Percentiles rank a stretch among this genome's conserved stretches.
Evolutionary conservation across 1,284 basidiomycete genomes (phyloP).

Genomic region (Mycena citricolor): DNA sequence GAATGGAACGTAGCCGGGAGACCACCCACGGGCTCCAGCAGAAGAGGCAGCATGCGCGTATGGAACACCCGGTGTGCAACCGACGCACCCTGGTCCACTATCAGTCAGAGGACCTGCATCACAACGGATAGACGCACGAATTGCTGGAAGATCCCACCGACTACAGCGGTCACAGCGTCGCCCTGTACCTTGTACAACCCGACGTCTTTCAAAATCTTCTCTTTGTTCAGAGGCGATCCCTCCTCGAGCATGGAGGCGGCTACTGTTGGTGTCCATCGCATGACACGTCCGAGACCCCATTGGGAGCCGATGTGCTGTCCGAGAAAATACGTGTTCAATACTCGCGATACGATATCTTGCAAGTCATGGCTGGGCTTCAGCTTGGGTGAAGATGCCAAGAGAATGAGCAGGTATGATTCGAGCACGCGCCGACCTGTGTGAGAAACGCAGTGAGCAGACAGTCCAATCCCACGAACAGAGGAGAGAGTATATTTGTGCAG

Average conservation of each 20-base stretch:
- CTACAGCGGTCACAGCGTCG: slow-evolving; percentile 69
- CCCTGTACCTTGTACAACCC: slow-evolving; percentile 79
- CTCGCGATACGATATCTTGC: slow-evolving; percentile 50
- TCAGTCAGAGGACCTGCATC: not conserved
- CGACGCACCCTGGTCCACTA: slow-evolving; percentile 49
- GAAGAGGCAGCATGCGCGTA: slow-evolving; percentile 59
- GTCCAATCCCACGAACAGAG: slow-evolving; percentile 4
- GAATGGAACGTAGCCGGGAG: slow-evolving; percentile 52
- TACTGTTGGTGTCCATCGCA: slow-evolving; percentile 68
- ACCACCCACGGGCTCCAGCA: slow-evolving; percentile 47
- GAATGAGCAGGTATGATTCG: slow-evolving; percentile 68
- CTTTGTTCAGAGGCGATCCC: slow-evolving; percentile 29
- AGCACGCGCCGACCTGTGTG: slow-evolving; percentile 68
- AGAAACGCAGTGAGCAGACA: slow-evolving; percentile 7
- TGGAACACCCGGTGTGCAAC: slow-evolving; percentile 67
- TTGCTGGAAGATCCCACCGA: slow-evolving; percentile 76
- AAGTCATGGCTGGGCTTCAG: slow-evolving; percentile 52
- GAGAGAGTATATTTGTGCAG: no score
- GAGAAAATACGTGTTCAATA: slow-evolving; percentile 65
- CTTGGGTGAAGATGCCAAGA: slow-evolving; percentile 59
- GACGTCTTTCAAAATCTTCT: slow-evolving; percentile 43
- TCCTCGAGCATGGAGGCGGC: slow-evolving; percentile 28
- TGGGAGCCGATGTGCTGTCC: slow-evolving; percentile 70
- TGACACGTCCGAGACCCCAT: slow-evolving; percentile 66
- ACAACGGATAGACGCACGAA: slow-evolving; percentile 51